Percentiles rank a stretch among this genome's conserved stretches.
phyloP scores from a whole-genome alignment of 179 eudicot genomes.

The Silene vulgaris region DNA sequence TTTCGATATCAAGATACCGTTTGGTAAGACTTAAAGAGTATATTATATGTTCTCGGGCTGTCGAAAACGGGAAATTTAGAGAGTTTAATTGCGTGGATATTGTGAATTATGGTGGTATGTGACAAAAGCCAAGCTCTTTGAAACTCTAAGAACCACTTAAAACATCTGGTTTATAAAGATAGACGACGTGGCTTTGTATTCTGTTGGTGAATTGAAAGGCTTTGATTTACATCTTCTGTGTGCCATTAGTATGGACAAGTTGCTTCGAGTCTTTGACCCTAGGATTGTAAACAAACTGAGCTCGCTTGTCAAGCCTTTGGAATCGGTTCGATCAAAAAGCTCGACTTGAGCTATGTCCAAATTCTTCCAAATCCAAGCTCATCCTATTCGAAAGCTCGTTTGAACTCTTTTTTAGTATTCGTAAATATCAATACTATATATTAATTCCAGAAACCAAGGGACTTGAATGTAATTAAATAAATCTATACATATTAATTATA shows the following conservation, averaged over 20 bases:
- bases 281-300: too few relatives aligned
- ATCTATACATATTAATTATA: too few relatives aligned
- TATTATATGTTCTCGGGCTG: neutral
- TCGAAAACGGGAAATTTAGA: slow-evolving; percentile 1
- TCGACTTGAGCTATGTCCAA: too few relatives aligned
- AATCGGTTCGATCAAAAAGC: too few relatives aligned
- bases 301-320: too few relatives aligned
- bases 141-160: slow-evolving; percentile 23
- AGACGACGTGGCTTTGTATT: slow-evolving; percentile 35
- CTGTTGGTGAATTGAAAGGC: slow-evolving; percentile 25
- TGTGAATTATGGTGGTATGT: neutral
- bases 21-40: neutral
- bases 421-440: too few relatives aligned
- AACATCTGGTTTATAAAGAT: slow-evolving; percentile 26
- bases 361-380: too few relatives aligned
- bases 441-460: too few relatives aligned
- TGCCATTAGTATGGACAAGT: neutral
- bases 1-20: neutral
- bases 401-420: too few relatives aligned
- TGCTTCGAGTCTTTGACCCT: too few relatives aligned
- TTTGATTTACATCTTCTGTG: slow-evolving; percentile 12
- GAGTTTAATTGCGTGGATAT: slow-evolving; percentile 15
- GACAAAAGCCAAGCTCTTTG: slow-evolving; percentile 19
- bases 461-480: too few relatives aligned
- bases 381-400: too few relatives aligned